These are phyloP conservation scores for Hepatocystis sp. DNA, from an alignment of 169 alveolate species.

Conservation along the genomic window DNA sequence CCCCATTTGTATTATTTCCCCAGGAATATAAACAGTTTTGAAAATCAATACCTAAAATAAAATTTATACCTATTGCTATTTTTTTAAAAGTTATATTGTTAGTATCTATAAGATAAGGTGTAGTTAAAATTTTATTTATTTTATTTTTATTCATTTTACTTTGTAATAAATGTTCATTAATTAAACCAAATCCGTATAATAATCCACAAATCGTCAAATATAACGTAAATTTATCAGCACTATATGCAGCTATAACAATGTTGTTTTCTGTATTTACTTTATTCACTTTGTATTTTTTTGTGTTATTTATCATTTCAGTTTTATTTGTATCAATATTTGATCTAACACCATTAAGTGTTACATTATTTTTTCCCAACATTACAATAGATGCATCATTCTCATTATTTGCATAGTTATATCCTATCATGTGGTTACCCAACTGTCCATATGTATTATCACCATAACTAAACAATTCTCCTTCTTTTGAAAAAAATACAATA, in stretches of 20 bases:
- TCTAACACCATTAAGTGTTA: too few relatives aligned
- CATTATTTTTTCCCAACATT: too few relatives aligned
- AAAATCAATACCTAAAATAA: constrained; percentile 29
- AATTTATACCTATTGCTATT: constrained; percentile 30
- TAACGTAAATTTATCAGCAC: constrained; percentile 34
- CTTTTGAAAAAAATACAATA: constrained; percentile 59
- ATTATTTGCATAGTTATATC: too few relatives aligned
- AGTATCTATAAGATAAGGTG: constrained; percentile 46
- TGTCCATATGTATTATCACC: constrained; percentile 68
- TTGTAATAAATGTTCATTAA: constrained; percentile 43
- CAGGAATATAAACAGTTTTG: constrained; percentile 47
- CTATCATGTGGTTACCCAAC: too few relatives aligned
- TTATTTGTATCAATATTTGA: too few relatives aligned
- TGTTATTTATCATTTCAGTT: neutral
- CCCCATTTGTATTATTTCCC: constrained; percentile 32
- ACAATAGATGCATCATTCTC: too few relatives aligned
- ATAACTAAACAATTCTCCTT: constrained; percentile 59
- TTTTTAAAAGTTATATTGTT: constrained; percentile 69
- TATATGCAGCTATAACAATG: constrained; percentile 34
- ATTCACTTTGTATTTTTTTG: constrained; percentile 12
- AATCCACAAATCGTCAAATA: constrained; percentile 48
- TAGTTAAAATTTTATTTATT: constrained; percentile 16
- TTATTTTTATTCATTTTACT: constrained; percentile 11
- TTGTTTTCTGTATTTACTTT: constrained; percentile 38
- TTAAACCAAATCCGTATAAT: constrained; percentile 53